These are phyloP conservation scores for Cutaneotrichosporon spelunceum DNA, from an alignment of 1,284 basidiomycete genomes.

Conservation along the genomic window DNA sequence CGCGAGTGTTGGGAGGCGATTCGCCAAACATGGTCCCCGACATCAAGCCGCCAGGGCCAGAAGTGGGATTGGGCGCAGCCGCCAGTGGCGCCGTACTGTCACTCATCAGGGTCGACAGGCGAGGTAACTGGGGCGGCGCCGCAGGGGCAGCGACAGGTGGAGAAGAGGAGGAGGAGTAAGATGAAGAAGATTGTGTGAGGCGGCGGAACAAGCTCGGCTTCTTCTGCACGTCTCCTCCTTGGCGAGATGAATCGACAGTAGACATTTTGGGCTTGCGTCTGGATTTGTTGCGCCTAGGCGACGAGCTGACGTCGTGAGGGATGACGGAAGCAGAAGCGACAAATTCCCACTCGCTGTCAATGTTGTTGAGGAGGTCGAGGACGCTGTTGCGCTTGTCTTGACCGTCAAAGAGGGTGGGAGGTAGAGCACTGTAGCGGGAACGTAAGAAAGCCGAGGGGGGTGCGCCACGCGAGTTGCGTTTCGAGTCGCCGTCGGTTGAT, in stretches of 20 bases:
- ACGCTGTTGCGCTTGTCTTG: conserved; percentile 19
- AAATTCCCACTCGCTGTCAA: conserved; percentile 23
- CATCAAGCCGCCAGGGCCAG: conserved; percentile 1
- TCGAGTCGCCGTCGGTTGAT: background rate
- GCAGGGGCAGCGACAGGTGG: background rate
- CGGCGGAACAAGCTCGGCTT: conserved; percentile 18
- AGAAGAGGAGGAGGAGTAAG: conserved; percentile 1
- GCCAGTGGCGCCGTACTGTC: background rate
- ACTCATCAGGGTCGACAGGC: conserved; percentile 7
- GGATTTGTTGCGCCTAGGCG: conserved; percentile 2
- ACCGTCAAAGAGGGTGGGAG: conserved; percentile 16
- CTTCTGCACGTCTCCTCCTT: conserved; percentile 13
- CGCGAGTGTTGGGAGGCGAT: background rate
- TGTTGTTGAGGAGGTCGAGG: conserved; percentile 12
- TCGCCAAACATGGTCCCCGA: conserved; percentile 10
- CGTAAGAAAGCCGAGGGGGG: conserved; percentile 3
- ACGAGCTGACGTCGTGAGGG: conserved; percentile 1
- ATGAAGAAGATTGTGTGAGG: conserved; percentile 10
- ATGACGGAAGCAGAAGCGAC: conserved; percentile 8
- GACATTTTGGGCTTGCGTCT: conserved; percentile 16
- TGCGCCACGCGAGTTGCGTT: background rate
- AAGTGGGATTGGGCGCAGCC: background rate
- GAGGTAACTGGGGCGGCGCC: conserved; percentile 18
- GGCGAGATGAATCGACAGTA: conserved; percentile 8
- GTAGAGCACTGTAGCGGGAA: background rate